Conservation (phyloP, 1,139 yeast genomes). For the Candida dubliniensis region DNA sequence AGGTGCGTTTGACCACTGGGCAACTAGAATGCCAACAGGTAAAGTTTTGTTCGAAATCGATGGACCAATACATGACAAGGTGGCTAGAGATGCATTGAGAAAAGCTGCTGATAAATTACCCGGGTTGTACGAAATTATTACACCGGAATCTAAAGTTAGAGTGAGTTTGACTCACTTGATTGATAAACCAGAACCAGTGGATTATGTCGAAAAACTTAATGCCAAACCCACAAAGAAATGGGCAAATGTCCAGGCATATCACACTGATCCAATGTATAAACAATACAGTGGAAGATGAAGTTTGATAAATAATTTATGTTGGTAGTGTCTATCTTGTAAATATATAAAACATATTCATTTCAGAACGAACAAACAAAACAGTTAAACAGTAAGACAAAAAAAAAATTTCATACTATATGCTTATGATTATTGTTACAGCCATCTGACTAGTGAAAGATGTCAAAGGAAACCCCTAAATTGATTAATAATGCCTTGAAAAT, state of each 20-base stretch:
- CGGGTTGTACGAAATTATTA: conserved; percentile 85
- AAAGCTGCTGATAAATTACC: conserved; percentile 93
- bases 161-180: conserved; percentile 60
- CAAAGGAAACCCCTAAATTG: conserved; percentile 33
- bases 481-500: conserved; percentile 31
- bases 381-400: conserved; percentile 1
- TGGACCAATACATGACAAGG: conserved; percentile 80
- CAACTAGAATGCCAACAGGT: conserved; percentile 93
- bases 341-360: conserved; percentile 2
- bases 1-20: conserved; percentile 98
- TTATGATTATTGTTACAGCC: neutral
- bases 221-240: conserved; percentile 67
- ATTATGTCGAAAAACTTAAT: conserved; percentile 56
- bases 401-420: neutral
- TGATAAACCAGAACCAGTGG: conserved; percentile 46
- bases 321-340: conserved; percentile 9
- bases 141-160: conserved; percentile 64
- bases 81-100: conserved; percentile 88
- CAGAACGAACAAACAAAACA: neutral
- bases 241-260: conserved; percentile 48
- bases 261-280: conserved; percentile 48
- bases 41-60: conserved; percentile 84
- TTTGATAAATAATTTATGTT: neutral
- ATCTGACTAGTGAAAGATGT: conserved; percentile 10
- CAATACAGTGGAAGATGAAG: conserved; percentile 56